Conservation (phyloP, 192 early-diverging fungal species). For the Backusella tarrabulga region DNA sequence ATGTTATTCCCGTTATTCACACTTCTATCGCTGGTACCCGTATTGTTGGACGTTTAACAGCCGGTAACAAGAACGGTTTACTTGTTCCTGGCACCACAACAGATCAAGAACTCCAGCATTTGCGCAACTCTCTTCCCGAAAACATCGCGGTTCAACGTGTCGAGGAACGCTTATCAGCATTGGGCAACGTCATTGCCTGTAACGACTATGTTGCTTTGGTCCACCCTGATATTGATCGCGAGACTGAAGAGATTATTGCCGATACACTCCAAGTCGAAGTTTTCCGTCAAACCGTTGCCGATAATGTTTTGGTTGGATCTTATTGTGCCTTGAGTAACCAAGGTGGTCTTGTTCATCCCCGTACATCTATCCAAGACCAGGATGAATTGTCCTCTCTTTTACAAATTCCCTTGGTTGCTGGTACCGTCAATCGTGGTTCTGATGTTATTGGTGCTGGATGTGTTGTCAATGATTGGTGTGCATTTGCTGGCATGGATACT, state of each 20-base stretch:
- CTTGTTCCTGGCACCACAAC: slow-evolving; percentile 95
- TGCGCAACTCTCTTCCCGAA: slow-evolving; percentile 95
- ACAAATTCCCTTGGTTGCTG: slow-evolving; percentile 97
- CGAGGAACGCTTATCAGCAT: slow-evolving; percentile 95
- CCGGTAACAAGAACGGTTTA: slow-evolving; percentile 92
- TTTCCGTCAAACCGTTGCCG: slow-evolving; percentile 97
- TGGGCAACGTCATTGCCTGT: slow-evolving; percentile 99
- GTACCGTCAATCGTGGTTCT: slow-evolving; percentile 98
- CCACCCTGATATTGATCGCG: slow-evolving; percentile 97
- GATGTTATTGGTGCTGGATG: slow-evolving; percentile 96
- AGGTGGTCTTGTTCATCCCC: slow-evolving; percentile 95
- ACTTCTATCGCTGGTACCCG: slow-evolving; percentile 96
- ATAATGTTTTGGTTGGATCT: slow-evolving; percentile 94
- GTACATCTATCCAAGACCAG: slow-evolving; percentile 94
- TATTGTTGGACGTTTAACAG: slow-evolving; percentile 93
- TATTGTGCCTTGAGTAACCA: slow-evolving; percentile 97
- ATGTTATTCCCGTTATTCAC: slow-evolving; percentile 96
- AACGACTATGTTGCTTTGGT: slow-evolving; percentile 99
- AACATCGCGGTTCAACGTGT: slow-evolving; percentile 91
- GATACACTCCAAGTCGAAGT: slow-evolving; percentile 98
- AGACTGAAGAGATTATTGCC: slow-evolving; percentile 99
- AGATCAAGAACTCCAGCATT: slow-evolving; percentile 96
- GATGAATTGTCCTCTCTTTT: slow-evolving; percentile 96
- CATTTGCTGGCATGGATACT: slow-evolving; percentile 96
- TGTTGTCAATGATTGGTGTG: slow-evolving; percentile 98